Percentiles rank a stretch among this genome's conserved stretches.
phyloP scores from a whole-genome alignment of 2,329 filamentous ascomycete genomes.

The Alternaria postmessia region DNA sequence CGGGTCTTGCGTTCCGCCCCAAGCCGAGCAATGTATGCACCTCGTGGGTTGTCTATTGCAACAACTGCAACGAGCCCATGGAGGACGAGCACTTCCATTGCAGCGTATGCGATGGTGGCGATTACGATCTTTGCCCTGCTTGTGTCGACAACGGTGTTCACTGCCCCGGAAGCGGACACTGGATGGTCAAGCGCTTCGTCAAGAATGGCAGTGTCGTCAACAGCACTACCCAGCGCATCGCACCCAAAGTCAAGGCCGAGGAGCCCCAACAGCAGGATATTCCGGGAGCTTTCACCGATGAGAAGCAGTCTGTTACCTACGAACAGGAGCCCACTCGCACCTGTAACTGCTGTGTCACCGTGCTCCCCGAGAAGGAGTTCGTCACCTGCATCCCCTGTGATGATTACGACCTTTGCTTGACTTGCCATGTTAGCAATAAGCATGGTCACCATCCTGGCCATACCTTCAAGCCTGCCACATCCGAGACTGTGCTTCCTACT shows the following conservation, averaged over 20 bases:
- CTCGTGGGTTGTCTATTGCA: constrained; percentile 88
- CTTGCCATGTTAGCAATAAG: constrained; percentile 76
- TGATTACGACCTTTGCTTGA: constrained; percentile 90
- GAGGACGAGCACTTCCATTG: constrained; percentile 91
- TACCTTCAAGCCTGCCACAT: constrained; percentile 73
- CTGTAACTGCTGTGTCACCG: constrained; percentile 75
- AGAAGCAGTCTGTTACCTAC: constrained; percentile 51
- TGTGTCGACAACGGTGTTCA: constrained; percentile 80
- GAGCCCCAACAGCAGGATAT: constrained; percentile 51
- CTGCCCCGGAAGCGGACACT: constrained; percentile 82
- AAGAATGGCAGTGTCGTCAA: constrained; percentile 79
- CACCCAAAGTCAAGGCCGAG: constrained; percentile 65
- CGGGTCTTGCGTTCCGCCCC: constrained; percentile 51
- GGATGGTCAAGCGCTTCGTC: constrained; percentile 91
- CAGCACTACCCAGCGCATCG: constrained; percentile 84
- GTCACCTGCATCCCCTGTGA: constrained; percentile 85
- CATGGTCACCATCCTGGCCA: constrained; percentile 95
- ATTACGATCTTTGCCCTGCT: constrained; percentile 87
- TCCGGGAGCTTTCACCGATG: constrained; percentile 56
- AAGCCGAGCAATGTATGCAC: constrained; percentile 53
- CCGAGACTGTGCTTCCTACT: constrained; percentile 65
- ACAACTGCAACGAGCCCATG: constrained; percentile 82
- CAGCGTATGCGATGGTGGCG: constrained; percentile 88
- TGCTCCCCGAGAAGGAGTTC: constrained; percentile 79
- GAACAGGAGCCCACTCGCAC: constrained; percentile 65